Evolutionary conservation across 805 yeast genomes (phyloP).

Genomic region (Torulaspora indica): DNA sequence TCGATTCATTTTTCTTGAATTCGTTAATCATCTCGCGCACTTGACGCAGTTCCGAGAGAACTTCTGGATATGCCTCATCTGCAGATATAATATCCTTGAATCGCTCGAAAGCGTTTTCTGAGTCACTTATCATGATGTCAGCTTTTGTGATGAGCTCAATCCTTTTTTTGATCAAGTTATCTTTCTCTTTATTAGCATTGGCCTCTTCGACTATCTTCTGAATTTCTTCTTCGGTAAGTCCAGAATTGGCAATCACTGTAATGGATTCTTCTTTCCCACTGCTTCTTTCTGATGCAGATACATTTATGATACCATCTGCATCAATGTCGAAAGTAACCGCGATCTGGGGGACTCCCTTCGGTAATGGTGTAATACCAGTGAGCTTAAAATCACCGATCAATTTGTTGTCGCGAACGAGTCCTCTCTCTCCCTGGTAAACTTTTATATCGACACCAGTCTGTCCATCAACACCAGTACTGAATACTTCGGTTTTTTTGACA

Average conservation of each 20-base stretch:
- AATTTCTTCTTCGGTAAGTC: conserved; percentile 65
- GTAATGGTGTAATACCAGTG: conserved; percentile 67
- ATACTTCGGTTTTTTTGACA: conserved; percentile 64
- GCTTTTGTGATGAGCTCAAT: conserved; percentile 70
- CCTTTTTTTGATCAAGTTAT: conserved; percentile 53
- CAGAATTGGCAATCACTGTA: conserved; percentile 65
- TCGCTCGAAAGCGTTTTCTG: conserved; percentile 73
- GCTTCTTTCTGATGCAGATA: conserved; percentile 73
- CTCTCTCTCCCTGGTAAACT: conserved; percentile 78
- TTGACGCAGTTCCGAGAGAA: conserved; percentile 38
- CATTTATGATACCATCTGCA: conserved; percentile 80
- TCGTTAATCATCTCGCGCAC: conserved; percentile 41
- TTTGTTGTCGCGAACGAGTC: conserved; percentile 72
- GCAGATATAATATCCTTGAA: conserved; percentile 44
- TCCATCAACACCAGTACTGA: conserved; percentile 79
- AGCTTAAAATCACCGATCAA: conserved; percentile 70
- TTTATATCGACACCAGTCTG: conserved; percentile 79
- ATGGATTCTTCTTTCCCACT: conserved; percentile 65
- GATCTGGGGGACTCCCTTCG: conserved; percentile 77
- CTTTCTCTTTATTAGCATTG: conserved; percentile 54
- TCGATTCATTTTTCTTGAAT: conserved; percentile 51
- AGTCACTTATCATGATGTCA: conserved; percentile 74
- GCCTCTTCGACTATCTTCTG: conserved; percentile 62
- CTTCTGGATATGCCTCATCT: conserved; percentile 45
- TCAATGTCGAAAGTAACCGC: conserved; percentile 74